phyloP scores from a whole-genome alignment of 768 basidiomycete species.

The Russula foetens region DNA sequence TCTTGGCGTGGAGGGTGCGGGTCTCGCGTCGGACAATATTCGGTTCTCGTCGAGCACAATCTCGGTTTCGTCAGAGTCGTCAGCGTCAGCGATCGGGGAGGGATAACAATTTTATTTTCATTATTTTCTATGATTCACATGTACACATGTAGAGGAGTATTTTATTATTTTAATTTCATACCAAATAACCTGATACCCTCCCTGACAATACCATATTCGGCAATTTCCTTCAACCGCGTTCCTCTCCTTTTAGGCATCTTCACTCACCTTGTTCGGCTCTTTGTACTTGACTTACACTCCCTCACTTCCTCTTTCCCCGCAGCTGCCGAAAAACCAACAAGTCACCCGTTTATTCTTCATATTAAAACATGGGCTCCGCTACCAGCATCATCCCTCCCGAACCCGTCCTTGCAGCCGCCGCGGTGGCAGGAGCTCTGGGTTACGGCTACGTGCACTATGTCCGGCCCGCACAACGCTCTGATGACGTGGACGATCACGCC shows the following conservation, averaged over 20 bases:
- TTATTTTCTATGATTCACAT: too few relatives aligned
- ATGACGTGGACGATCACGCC: not conserved
- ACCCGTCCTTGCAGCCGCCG: conserved; percentile 30
- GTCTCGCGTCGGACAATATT: conserved; percentile 37
- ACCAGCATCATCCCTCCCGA: conserved; percentile 38
- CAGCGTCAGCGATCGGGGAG: too few relatives aligned
- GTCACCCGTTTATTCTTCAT: not conserved
- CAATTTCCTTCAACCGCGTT: not conserved
- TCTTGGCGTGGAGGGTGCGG: conserved; percentile 32
- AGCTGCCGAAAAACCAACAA: not conserved
- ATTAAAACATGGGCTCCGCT: conserved; percentile 36
- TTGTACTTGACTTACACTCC: not conserved
- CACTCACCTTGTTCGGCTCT: too few relatives aligned
- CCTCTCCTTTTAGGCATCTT: not conserved
- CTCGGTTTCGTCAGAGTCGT: not conserved
- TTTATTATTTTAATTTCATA: not conserved
- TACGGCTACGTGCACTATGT: conserved; percentile 30
- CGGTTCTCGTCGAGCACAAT: conserved; percentile 32
- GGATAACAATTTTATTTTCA: too few relatives aligned
- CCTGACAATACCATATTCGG: not conserved
- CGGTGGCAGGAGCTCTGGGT: conserved; percentile 36
- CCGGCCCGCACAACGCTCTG: not conserved
- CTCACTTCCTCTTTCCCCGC: not conserved
- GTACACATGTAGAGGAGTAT: not conserved
- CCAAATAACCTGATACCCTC: not conserved